phyloP scores from a whole-genome alignment of 1,284 basidiomycete genomes.

The Ganoderma sinense region DNA sequence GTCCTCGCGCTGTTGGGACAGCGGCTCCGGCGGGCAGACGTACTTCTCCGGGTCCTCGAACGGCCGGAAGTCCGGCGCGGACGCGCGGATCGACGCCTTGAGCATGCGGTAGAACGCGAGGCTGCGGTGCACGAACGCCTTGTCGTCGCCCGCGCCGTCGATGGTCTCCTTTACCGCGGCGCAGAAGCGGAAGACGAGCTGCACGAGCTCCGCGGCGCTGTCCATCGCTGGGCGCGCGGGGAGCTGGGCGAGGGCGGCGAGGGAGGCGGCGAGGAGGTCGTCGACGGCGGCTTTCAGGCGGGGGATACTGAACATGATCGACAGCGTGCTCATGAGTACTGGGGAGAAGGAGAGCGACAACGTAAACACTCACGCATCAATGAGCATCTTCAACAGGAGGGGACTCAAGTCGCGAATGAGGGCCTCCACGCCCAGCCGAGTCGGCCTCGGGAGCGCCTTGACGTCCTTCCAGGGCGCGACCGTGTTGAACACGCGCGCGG shows the following conservation, averaged over 20 bases:
- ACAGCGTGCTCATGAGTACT: neutral
- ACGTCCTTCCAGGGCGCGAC: conserved; percentile 59
- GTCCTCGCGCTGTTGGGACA: neutral
- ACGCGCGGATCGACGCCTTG: conserved; percentile 44
- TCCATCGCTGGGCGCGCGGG: conserved; percentile 49
- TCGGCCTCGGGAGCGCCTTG: conserved; percentile 10
- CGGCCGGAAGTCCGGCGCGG: conserved; percentile 48
- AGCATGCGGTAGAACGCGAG: conserved; percentile 42
- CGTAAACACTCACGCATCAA: conserved; percentile 54
- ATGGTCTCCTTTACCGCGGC: conserved; percentile 44
- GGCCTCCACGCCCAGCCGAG: conserved; percentile 60
- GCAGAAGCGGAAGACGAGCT: conserved; percentile 53
- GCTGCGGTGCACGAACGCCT: conserved; percentile 46
- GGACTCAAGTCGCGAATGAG: conserved; percentile 59
- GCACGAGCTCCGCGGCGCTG: conserved; percentile 51
- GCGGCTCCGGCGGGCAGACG: conserved; percentile 6
- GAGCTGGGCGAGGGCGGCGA: conserved; percentile 45
- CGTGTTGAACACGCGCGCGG: conserved; percentile 51
- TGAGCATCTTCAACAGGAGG: conserved; percentile 58
- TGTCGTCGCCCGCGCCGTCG: conserved; percentile 43
- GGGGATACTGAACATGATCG: conserved; percentile 54
- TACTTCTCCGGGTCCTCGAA: conserved; percentile 5
- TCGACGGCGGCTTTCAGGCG: conserved; percentile 48
- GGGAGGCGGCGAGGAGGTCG: conserved; percentile 45
- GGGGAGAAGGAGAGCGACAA: too few species aligned